Evolutionary conservation across 2,329 filamentous ascomycete genomes (phyloP).

Genomic region (Aspergillus eucalypticola): DNA sequence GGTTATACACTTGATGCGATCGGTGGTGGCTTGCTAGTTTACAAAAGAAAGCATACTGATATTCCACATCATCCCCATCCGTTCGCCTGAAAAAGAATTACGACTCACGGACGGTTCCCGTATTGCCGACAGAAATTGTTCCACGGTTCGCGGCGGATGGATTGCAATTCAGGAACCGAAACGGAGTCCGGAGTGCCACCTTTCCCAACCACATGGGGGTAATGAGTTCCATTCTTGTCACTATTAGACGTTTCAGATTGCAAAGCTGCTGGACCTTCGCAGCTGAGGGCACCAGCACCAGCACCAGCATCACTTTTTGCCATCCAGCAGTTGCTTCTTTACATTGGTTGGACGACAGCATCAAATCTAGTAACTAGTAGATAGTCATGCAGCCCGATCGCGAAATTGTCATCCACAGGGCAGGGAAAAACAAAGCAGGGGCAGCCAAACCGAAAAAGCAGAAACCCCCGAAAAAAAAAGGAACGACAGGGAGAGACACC

Average conservation of each 20-base stretch:
- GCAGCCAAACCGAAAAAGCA: background rate
- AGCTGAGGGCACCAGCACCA: background rate
- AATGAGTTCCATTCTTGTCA: background rate
- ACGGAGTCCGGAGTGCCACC: background rate
- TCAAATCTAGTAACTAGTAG: no score
- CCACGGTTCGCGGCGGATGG: slow-evolving; percentile 8
- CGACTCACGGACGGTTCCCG: background rate
- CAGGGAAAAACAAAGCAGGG: background rate
- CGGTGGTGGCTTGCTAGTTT: background rate
- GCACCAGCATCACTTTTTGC: no score
- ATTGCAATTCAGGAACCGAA: slow-evolving; percentile 5
- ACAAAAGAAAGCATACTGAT: background rate
- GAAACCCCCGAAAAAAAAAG: background rate
- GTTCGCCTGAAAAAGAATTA: background rate
- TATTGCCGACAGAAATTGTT: slow-evolving; percentile 2
- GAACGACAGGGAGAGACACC: background rate
- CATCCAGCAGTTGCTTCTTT: no score
- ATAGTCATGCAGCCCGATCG: background rate
- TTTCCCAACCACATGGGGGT: background rate
- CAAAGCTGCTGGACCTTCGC: background rate
- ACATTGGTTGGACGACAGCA: no score
- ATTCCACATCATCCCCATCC: background rate
- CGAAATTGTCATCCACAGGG: background rate
- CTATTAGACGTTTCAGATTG: background rate
- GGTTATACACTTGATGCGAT: background rate